Conservation (phyloP, 2,329 filamentous ascomycete genomes). For the Fusarium denticulatum region DNA sequence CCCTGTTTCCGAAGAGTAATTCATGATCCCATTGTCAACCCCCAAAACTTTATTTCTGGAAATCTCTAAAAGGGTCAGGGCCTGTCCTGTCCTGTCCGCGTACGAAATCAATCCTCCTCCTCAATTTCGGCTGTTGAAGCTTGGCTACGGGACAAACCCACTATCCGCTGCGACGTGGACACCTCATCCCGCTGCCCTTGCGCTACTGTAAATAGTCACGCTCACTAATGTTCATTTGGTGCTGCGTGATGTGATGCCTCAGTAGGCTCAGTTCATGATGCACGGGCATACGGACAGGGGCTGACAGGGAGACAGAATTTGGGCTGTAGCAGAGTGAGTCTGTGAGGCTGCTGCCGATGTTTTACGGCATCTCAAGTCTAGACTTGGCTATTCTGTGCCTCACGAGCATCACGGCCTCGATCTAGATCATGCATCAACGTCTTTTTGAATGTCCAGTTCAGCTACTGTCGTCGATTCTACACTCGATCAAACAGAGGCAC, state of each 20-base stretch:
- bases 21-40: constrained; percentile 3
- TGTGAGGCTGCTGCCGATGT: neutral
- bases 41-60: constrained; percentile 23
- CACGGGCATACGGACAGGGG: neutral
- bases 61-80: constrained; percentile 1
- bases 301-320: neutral
- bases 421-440: constrained; percentile 10
- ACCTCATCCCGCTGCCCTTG: neutral
- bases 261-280: constrained; percentile 5
- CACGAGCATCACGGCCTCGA: neutral
- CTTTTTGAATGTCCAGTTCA: constrained; percentile 10
- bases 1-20: constrained; percentile 13
- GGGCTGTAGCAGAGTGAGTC: constrained; percentile 1
- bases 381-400: constrained; percentile 18
- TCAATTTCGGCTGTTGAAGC: constrained; percentile 41
- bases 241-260: constrained; percentile 16
- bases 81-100: neutral
- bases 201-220: constrained; percentile 34
- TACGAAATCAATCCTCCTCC: neutral
- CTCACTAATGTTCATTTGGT: constrained; percentile 23
- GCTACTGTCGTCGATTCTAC: constrained; percentile 18
- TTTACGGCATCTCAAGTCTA: constrained; percentile 6
- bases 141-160: constrained; percentile 23
- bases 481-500: constrained; percentile 13
- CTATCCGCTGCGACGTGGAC: constrained; percentile 6